These are phyloP conservation scores for Vitis rotundifolia DNA, from an alignment of 164 flowering plant species.

Conservation along the genomic window DNA sequence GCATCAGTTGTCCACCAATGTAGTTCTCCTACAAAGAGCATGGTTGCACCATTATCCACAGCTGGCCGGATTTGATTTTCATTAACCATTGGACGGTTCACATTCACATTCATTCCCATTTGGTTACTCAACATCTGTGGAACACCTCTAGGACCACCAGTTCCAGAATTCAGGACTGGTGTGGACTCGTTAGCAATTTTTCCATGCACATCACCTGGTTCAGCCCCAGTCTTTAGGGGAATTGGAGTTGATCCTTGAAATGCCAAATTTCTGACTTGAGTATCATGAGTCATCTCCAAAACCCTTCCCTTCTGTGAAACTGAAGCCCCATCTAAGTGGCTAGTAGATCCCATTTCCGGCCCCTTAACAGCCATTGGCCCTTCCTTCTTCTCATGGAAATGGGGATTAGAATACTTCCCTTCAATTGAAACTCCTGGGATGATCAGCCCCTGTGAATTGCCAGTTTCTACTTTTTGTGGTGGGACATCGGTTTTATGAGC, in stretches of 20 bases:
- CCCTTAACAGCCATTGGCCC: slow-evolving; percentile 23
- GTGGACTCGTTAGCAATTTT: slow-evolving; percentile 33
- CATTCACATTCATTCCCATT: slow-evolving; percentile 27
- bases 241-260: slow-evolving; percentile 45
- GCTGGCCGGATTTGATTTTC: slow-evolving; percentile 38
- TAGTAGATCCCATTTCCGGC: slow-evolving; percentile 28
- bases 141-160: slow-evolving; percentile 35
- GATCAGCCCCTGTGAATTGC: slow-evolving; percentile 25
- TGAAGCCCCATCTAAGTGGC: slow-evolving; percentile 29
- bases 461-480: slow-evolving; percentile 38
- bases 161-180: slow-evolving; percentile 28
- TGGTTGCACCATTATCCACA: slow-evolving; percentile 53
- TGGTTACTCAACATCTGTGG: slow-evolving; percentile 31
- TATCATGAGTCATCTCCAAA: slow-evolving; percentile 30
- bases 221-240: slow-evolving; percentile 35
- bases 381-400: slow-evolving; percentile 39
- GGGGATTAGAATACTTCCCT: slow-evolving; percentile 33
- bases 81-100: slow-evolving; percentile 29
- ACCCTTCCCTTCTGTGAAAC: slow-evolving; percentile 33
- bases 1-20: slow-evolving; percentile 98
- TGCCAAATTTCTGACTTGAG: slow-evolving; percentile 40
- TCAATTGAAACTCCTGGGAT: slow-evolving; percentile 42
- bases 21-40: slow-evolving; percentile 82
- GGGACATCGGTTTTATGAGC: slow-evolving; percentile 36
- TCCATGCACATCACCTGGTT: slow-evolving; percentile 34